A percentile compares a stretch with the other conserved stretches of the same genome.
phyloP scores from a whole-genome alignment of 768 basidiomycete genomes.

The Dacryopinax spathularia region DNA sequence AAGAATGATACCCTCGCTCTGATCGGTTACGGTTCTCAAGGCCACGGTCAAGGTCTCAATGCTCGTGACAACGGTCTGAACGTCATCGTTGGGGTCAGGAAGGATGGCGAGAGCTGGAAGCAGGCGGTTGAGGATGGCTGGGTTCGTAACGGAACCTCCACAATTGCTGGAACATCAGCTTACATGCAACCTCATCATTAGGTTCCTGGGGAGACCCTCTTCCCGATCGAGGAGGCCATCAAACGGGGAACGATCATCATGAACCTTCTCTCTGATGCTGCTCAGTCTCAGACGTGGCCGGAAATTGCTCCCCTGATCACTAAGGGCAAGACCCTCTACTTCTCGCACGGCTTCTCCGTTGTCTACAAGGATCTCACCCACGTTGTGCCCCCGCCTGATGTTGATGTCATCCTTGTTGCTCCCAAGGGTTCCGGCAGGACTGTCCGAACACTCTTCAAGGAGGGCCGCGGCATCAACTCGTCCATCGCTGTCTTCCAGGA shows the following conservation, averaged over 20 bases:
- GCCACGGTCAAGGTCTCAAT: slow-evolving; percentile 96
- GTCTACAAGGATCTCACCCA: slow-evolving; percentile 97
- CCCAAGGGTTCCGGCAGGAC: slow-evolving; percentile 98
- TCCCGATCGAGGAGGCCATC: slow-evolving; percentile 97
- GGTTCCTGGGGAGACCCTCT: slow-evolving; percentile 94
- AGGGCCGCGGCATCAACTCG: slow-evolving; percentile 96
- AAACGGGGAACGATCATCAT: slow-evolving; percentile 94
- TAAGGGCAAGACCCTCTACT: slow-evolving; percentile 99
- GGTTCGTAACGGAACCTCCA: slow-evolving; percentile 34
- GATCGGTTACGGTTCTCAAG: slow-evolving; percentile 98
- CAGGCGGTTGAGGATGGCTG: slow-evolving; percentile 93
- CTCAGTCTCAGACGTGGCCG: slow-evolving; percentile 95
- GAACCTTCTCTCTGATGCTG: slow-evolving; percentile 98
- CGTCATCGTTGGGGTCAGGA: slow-evolving; percentile 95
- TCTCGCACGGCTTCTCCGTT: slow-evolving; percentile 98
- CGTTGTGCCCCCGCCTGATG: slow-evolving; percentile 78
- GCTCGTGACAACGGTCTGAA: slow-evolving; percentile 98
- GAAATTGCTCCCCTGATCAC: slow-evolving; percentile 84
- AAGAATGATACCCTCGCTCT: slow-evolving; percentile 98
- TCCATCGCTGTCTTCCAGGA: slow-evolving; percentile 93
- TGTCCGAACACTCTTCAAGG: slow-evolving; percentile 98
- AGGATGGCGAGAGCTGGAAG: slow-evolving; percentile 92
- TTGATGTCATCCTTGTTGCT: slow-evolving; percentile 98
- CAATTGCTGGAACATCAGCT: background rate
- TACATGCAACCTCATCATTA: slow-evolving; percentile 18